A percentile compares a stretch with the other conserved stretches of the same genome.
Evolutionary conservation across 129 eudicot species (phyloP).

Genomic region (Helianthus tuberosus): DNA sequence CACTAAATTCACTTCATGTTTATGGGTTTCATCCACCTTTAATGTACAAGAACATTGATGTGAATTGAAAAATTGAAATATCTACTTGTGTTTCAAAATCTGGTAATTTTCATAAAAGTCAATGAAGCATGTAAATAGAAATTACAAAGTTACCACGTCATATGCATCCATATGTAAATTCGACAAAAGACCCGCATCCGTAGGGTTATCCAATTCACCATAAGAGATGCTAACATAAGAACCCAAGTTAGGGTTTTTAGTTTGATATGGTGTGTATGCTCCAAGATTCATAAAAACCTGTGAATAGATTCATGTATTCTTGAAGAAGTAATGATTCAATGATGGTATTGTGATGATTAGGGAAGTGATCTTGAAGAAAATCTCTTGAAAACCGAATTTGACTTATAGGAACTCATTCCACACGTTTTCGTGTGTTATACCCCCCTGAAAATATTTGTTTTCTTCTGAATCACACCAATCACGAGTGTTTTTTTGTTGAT

Average conservation of each 20-base stretch:
- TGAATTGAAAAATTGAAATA: background rate
- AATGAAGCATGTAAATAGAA: background rate
- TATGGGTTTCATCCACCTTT: conserved; percentile 26
- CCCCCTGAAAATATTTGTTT: conserved; percentile 53
- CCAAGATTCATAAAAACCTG: conserved; percentile 63
- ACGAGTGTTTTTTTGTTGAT: no score
- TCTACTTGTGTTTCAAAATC: background rate
- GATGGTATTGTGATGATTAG: conserved; percentile 46
- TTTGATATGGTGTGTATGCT: conserved; percentile 46
- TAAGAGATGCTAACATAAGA: conserved; percentile 61
- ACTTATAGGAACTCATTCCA: no score
- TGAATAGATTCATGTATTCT: conserved; percentile 59
- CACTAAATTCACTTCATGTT: conserved; percentile 24
- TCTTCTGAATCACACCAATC: no score
- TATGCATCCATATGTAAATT: no score
- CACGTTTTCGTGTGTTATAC: background rate
- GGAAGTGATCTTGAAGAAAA: conserved; percentile 65
- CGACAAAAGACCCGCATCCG: no score
- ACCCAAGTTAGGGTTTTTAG: conserved; percentile 51
- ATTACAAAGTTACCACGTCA: conserved; percentile 53
- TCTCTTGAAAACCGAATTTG: no score
- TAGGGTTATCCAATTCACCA: conserved; percentile 56
- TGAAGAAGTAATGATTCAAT: conserved; percentile 58
- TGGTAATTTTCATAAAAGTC: background rate
- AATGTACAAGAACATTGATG: background rate